Evolutionary conservation across 1,284 basidiomycete genomes (phyloP).

Genomic region (Cerrena zonata): DNA sequence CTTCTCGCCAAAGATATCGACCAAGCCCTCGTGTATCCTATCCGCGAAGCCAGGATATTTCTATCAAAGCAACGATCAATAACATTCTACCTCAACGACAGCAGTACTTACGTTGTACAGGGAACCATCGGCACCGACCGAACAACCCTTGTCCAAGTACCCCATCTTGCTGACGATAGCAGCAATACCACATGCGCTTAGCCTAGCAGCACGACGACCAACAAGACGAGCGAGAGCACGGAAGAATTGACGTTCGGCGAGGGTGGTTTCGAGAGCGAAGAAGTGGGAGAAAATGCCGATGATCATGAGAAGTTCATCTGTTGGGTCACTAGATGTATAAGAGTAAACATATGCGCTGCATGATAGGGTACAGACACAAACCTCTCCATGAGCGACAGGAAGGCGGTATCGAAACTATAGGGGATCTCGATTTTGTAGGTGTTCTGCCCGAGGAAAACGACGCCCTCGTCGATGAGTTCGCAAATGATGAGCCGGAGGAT

Average conservation of each 20-base stretch:
- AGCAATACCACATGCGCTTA: conserved; percentile 90
- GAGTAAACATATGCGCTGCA: background rate
- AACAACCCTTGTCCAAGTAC: conserved; percentile 82
- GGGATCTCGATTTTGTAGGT: conserved; percentile 95
- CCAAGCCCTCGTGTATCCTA: conserved; percentile 80
- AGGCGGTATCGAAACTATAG: conserved; percentile 93
- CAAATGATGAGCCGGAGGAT: conserved; percentile 89
- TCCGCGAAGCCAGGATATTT: conserved; percentile 94
- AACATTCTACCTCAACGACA: background rate
- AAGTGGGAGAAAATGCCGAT: conserved; percentile 96
- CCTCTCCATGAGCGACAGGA: conserved; percentile 94
- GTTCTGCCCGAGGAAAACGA: conserved; percentile 94
- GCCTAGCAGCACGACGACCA: conserved; percentile 80
- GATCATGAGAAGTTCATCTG: conserved; percentile 94
- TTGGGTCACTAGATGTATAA: conserved; percentile 91
- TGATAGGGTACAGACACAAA: conserved; percentile 23
- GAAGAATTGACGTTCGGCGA: conserved; percentile 94
- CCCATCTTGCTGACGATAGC: conserved; percentile 91
- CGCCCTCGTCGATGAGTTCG: conserved; percentile 94
- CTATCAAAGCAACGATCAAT: conserved; percentile 34
- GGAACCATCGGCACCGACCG: conserved; percentile 87
- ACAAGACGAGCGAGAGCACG: conserved; percentile 84
- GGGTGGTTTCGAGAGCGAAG: conserved; percentile 88
- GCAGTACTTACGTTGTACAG: conserved; percentile 75
- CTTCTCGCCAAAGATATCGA: conserved; percentile 91